Base-by-base conservation (phyloP, 768 basidiomycete genomes). In the Leccinum subtestaceum region DNA sequence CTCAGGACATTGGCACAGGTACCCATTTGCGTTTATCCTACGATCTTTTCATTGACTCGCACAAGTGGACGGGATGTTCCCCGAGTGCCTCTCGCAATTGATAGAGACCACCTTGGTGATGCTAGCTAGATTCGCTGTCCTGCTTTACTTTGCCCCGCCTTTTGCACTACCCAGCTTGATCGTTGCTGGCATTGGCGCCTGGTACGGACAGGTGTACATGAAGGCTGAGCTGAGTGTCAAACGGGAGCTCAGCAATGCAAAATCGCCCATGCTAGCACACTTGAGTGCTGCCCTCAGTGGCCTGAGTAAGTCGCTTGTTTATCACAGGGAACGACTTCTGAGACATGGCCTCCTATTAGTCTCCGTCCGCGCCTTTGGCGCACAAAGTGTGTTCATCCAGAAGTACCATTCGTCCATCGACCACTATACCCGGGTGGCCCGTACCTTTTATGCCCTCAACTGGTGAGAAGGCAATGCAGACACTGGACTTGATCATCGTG, bases 1-100 rank as follows among this genome's bases (percentile, higher is more conserved):
- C 73, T 27, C 82, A 86, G 55, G 88, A 89, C 66, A 86, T 88
- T 6, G 52, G 38, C 0, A n/a, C 55, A 47, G 55, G 59, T 60
- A 56, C n/a, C 32, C n/a, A 36, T 13, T 12, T 29, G 2, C 13
- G 4, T 27, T n/a, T 2, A 32, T 21, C 8, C 40, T 25, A 23
- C 25, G 12, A 50, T 25, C 29, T 19, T 19, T 52, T 38, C 29
- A 48, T 17, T 58, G 43, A 58, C n/a, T 40, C 40, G 23, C 15
- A 11, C 31, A 66, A 27, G 59, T 66, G 32, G 61, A 65, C 36
- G 57, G 55, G 48, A 21, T 40, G 15, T 55, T 58, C 25, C n/a
- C 59, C n/a, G 11, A 34, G 9, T 27, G 7, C 13, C 29, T 63
- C 17, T 12, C 47, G 4, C 12, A 2, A 3, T 15, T 63, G 3